Evolutionary conservation across 345 rosid genomes (phyloP).

Genomic region (Chamaenerion angustifolium): DNA sequence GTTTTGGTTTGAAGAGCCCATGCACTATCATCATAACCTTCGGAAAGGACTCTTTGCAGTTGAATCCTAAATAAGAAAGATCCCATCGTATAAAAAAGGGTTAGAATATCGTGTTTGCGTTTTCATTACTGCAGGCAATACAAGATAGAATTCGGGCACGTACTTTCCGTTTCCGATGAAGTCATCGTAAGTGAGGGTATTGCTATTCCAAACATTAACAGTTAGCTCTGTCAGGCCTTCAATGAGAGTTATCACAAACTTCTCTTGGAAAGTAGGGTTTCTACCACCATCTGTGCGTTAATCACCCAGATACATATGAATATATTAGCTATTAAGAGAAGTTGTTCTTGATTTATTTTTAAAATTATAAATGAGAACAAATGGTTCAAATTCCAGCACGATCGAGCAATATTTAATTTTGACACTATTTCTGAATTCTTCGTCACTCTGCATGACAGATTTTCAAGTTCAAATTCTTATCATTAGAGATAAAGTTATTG

Average conservation of each 20-base stretch:
- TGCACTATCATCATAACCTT: conserved; percentile 48
- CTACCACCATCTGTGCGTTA: conserved; percentile 49
- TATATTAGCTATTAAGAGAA: background rate
- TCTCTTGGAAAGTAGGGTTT: conserved; percentile 62
- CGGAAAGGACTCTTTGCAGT: conserved; percentile 43
- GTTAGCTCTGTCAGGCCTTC: conserved; percentile 63
- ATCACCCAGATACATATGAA: background rate
- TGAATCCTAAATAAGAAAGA: conserved; percentile 35
- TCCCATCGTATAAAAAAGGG: conserved; percentile 1
- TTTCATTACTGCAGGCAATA: background rate
- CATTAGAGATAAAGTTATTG: no score
- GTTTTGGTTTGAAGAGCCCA: conserved; percentile 16
- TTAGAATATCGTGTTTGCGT: background rate
- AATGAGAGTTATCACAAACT: conserved; percentile 41
- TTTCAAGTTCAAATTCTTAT: no score
- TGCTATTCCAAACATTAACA: conserved; percentile 53
- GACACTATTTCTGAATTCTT: no score
- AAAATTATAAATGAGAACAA: no score
- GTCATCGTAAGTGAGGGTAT: conserved; percentile 36
- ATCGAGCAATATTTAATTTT: no score
- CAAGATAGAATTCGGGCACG: conserved; percentile 4
- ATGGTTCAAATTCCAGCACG: no score
- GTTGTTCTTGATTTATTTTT: background rate
- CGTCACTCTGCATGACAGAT: no score
- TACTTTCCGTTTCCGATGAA: conserved; percentile 72